Conservation (phyloP, 495 filamentous ascomycete genomes). For the Aspergillus wentii region DNA sequence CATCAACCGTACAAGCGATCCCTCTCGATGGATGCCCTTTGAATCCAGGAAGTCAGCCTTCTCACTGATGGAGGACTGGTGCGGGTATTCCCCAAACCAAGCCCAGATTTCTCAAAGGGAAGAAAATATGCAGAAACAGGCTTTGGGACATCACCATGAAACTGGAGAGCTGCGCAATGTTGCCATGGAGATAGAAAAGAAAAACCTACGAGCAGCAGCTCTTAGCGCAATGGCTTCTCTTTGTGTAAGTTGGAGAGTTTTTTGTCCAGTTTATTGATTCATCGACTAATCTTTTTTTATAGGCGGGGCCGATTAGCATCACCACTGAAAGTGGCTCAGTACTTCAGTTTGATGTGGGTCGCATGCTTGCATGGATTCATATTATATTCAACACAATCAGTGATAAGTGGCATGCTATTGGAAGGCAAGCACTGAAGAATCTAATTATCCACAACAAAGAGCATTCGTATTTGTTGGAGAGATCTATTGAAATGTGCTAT, state of each 20-base stretch:
- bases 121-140: conserved; percentile 78
- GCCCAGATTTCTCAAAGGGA: conserved; percentile 75
- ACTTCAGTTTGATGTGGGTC: conserved; percentile 84
- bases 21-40: conserved; percentile 90
- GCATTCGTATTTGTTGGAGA: conserved; percentile 74
- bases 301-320: conserved; percentile 82
- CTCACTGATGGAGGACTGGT: conserved; percentile 98
- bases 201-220: conserved; percentile 82
- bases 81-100: conserved; percentile 92
- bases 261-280: neutral
- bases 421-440: conserved; percentile 83
- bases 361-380: conserved; percentile 92
- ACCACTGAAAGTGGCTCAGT: conserved; percentile 77
- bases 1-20: conserved; percentile 80
- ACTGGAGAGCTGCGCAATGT: conserved; percentile 70
- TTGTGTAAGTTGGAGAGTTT: conserved; percentile 75
- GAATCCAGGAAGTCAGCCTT: conserved; percentile 92
- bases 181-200: conserved; percentile 94
- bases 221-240: conserved; percentile 93
- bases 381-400: conserved; percentile 86
- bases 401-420: conserved; percentile 89
- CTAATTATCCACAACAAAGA: conserved; percentile 86
- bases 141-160: conserved; percentile 62
- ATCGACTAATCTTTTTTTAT: conserved; percentile 5
- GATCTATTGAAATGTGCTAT: conserved; percentile 87